Conservation (phyloP, 768 basidiomycete species). For the Russula foetens region DNA sequence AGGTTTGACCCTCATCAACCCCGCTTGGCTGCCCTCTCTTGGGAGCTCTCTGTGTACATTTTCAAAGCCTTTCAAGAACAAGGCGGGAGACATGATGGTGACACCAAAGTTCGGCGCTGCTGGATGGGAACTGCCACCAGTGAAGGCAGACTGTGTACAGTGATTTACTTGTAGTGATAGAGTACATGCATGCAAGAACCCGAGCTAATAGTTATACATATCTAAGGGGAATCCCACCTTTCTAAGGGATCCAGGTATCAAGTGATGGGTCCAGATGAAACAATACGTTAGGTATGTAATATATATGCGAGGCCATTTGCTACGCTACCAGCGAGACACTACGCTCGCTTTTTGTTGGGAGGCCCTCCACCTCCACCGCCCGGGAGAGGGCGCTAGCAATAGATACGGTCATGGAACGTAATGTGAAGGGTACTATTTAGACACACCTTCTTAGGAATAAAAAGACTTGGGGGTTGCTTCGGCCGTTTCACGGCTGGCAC, state of each 20-base stretch:
- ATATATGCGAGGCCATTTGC: neutral
- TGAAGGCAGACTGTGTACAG: constrained; percentile 26
- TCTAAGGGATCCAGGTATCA: neutral
- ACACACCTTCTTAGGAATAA: constrained; percentile 23
- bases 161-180: constrained; percentile 12
- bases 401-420: constrained; percentile 14
- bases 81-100: constrained; percentile 57
- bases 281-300: neutral
- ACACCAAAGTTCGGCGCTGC: constrained; percentile 81
- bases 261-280: neutral
- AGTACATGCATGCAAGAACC: constrained; percentile 1
- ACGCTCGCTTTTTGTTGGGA: constrained; percentile 11
- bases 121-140: constrained; percentile 80
- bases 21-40: constrained; percentile 77
- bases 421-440: neutral
- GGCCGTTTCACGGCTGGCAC: constrained; percentile 2
- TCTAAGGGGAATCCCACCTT: neutral
- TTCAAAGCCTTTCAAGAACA: constrained; percentile 75
- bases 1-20: constrained; percentile 82
- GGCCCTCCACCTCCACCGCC: neutral
- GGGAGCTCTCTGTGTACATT: constrained; percentile 81
- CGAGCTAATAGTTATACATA: neutral
- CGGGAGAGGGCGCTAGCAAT: constrained; percentile 4
- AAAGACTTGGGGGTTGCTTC: constrained; percentile 16
- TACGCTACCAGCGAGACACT: neutral